A percentile compares a stretch with the other conserved stretches of the same genome.
These are phyloP conservation scores for Phaffia australis DNA, from an alignment of 768 basidiomycete species.

Conservation along the genomic window DNA sequence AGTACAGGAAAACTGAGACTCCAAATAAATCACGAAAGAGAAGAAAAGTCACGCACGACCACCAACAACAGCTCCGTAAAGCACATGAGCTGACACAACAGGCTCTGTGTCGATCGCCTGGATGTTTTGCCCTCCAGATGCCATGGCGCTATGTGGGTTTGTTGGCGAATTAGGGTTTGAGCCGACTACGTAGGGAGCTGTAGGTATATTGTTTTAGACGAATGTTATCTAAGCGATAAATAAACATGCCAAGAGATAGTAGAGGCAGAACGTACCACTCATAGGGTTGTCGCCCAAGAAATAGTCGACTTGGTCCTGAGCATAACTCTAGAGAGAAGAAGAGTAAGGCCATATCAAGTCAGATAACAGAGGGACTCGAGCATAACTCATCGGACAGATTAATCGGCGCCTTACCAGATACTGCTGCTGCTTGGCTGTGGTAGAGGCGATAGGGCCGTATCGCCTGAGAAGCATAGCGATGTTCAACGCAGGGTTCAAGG, in stretches of 20 bases:
- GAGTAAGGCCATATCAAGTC: no score
- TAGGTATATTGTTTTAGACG: not conserved
- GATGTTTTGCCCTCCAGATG: conserved; percentile 69
- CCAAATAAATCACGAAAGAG: no score
- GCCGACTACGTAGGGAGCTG: not conserved
- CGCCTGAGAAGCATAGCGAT: conserved; percentile 69
- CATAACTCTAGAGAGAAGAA: conserved; percentile 48
- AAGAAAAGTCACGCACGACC: conserved; percentile 44
- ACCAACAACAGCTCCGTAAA: conserved; percentile 82
- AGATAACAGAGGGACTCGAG: no score
- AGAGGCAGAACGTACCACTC: conserved; percentile 46
- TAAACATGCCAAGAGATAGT: not conserved
- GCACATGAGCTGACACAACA: conserved; percentile 55
- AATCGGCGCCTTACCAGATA: conserved; percentile 42
- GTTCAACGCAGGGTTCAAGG: conserved; percentile 74
- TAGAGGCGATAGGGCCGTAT: conserved; percentile 65
- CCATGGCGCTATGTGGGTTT: conserved; percentile 83
- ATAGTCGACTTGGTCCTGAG: conserved; percentile 68
- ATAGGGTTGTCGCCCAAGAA: conserved; percentile 79
- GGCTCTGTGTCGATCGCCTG: conserved; percentile 61
- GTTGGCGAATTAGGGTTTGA: conserved; percentile 77
- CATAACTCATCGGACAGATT: no score
- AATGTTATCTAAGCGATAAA: not conserved
- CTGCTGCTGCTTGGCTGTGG: conserved; percentile 46
- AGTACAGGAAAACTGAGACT: not conserved